Base-by-base conservation (phyloP, 2,329 filamentous ascomycete species). In the Claviceps sp. region DNA sequence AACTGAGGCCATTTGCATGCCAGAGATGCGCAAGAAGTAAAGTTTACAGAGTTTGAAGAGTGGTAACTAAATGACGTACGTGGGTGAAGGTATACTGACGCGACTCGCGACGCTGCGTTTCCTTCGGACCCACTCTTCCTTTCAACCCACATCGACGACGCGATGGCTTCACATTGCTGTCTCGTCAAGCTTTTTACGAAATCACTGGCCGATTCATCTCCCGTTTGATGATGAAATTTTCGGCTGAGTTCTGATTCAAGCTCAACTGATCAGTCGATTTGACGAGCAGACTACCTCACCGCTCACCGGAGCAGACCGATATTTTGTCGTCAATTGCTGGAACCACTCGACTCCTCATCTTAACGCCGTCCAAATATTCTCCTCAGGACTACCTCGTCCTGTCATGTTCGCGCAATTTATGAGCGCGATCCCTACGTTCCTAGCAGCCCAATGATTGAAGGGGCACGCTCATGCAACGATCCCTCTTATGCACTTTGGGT, bases 391-490 rank as follows among this genome's bases (percentile, higher is more conserved):
- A 20, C 20, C 18, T 18, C 18, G 16, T 30, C n/a, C 18, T 40
- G 49, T 38, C 42, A 18, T 45, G 42, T 24, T 6, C 9, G 5
- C 22, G 4, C 24, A 3, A 18, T 30, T 41, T n/a, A 1, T 5
- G 16, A 41, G 5, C 22, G 14, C 47, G 22, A 34, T n/a, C 20
- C 22, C 16, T 48, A 13, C 5, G 2, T 41, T 41, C 8, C 6
- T 24, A 26, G 16, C 9, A n/a, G 16, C 30, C n/a, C 24, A 13
- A 51, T 3, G 30, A 46, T 40, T 34, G 13, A 44, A 43, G 38
- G 26, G 43, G 26, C 47, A 52, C 49, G 46, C 54, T 50, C 50
- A 47, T 50, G 51, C 54, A 38, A 46, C n/a, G 2, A 37, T 34
- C 30, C 13, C 37, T 48, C 22, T 22, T 54, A 24, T 54, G 52